A percentile compares a stretch with the other conserved stretches of the same genome.
Evolutionary conservation across 768 basidiomycete species (phyloP).

Genomic region (Naematelia aurantialba): DNA sequence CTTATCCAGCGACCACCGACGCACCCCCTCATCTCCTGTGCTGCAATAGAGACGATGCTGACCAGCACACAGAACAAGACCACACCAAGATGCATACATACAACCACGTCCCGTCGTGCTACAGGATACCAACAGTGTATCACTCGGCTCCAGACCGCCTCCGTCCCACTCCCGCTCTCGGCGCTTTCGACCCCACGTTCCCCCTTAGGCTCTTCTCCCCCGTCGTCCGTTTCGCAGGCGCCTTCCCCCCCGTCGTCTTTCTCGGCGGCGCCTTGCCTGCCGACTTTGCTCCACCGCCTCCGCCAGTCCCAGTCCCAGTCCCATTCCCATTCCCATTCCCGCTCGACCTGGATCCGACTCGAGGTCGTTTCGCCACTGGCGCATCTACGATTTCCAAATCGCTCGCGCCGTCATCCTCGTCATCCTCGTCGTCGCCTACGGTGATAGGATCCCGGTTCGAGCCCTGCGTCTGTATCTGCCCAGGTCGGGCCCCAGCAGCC

Average conservation of each 20-base stretch:
- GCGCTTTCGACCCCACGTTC: constrained; percentile 24
- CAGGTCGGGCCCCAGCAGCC: constrained; percentile 5
- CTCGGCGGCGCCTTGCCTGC: constrained; percentile 12
- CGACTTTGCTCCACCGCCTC: not conserved
- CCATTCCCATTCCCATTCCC: too few species aligned
- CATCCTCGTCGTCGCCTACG: constrained; percentile 33
- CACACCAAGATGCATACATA: too few species aligned
- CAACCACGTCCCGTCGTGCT: too few species aligned
- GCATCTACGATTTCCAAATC: constrained; percentile 19
- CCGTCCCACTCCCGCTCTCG: not conserved
- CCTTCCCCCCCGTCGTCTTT: constrained; percentile 30
- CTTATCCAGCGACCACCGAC: too few species aligned
- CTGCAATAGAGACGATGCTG: too few species aligned
- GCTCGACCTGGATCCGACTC: constrained; percentile 2
- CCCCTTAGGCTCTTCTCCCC: constrained; percentile 26
- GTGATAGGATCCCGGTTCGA: constrained; percentile 30
- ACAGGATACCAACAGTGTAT: not conserved
- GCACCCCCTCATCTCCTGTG: too few species aligned
- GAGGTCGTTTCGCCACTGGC: constrained; percentile 7
- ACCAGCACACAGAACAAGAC: too few species aligned
- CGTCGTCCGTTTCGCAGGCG: constrained; percentile 23
- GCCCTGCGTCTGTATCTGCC: constrained; percentile 3
- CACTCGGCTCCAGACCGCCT: not conserved
- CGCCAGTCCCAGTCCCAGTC: too few species aligned
- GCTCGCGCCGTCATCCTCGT: constrained; percentile 17